These are phyloP conservation scores for Gonium pectorale DNA, from an alignment of 139 green algal species.

Conservation along the genomic window DNA sequence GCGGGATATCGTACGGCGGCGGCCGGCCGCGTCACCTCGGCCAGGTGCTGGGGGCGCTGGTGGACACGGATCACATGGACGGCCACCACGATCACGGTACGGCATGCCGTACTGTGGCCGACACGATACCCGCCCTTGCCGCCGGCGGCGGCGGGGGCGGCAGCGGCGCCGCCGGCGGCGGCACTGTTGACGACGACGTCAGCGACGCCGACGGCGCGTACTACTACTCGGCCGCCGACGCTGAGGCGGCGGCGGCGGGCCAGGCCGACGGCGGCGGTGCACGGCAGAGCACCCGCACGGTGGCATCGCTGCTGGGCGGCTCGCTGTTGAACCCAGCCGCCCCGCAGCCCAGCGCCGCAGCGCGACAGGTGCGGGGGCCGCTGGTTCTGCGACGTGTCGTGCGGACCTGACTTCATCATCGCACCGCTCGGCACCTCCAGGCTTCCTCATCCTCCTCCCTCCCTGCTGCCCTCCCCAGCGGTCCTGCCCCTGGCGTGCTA, in stretches of 20 bases:
- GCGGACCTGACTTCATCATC: too few species aligned
- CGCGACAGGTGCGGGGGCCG: too few species aligned
- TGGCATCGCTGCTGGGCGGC: background rate
- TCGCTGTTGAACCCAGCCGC: background rate
- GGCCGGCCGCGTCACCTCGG: background rate
- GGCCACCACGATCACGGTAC: conserved; percentile 8
- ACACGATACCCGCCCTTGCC: conserved; percentile 14
- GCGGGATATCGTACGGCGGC: background rate
- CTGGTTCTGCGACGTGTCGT: too few species aligned
- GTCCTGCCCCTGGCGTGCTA: too few species aligned
- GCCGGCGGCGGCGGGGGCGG: background rate
- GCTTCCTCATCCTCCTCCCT: too few species aligned
- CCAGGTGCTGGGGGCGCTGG: background rate
- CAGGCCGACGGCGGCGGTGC: background rate
- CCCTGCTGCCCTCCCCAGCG: too few species aligned
- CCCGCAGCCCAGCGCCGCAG: background rate
- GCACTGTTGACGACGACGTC: background rate
- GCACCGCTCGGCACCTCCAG: too few species aligned
- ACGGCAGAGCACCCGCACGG: conserved; percentile 1
- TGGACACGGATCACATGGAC: conserved; percentile 33
- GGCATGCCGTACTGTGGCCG: conserved; percentile 15
- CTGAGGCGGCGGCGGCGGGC: conserved; percentile 4
- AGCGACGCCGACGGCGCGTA: conserved; percentile 15
- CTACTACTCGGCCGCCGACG: conserved; percentile 14
- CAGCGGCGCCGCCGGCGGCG: background rate